Evolutionary conservation across 345 rosid species (phyloP).

Genomic region (Lepidium aucheri): DNA sequence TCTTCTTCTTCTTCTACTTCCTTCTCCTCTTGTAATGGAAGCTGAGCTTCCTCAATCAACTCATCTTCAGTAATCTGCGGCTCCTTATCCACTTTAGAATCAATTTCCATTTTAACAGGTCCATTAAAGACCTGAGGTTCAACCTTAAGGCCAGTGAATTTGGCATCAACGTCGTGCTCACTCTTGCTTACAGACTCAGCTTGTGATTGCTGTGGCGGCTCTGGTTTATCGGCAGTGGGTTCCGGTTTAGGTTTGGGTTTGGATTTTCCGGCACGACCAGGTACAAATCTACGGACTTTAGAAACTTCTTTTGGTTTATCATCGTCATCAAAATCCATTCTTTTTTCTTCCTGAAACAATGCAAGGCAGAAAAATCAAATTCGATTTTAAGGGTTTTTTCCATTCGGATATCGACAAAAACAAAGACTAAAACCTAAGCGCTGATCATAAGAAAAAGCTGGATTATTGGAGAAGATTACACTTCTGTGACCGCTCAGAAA

Average conservation of each 20-base stretch:
- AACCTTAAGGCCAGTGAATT: conserved; percentile 15
- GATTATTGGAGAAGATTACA: neutral
- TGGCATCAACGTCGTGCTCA: conserved; percentile 32
- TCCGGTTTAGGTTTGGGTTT: conserved; percentile 34
- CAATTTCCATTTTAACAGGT: conserved; percentile 48
- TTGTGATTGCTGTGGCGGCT: neutral
- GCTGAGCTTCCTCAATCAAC: conserved; percentile 29
- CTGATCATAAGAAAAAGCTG: neutral
- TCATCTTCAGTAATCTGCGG: conserved; percentile 24
- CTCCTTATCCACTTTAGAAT: conserved; percentile 25
- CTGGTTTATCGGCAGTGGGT: conserved; percentile 10
- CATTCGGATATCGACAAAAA: neutral
- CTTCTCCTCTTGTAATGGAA: conserved; percentile 25
- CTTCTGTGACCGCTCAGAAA: neutral
- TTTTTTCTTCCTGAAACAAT: conserved; percentile 1
- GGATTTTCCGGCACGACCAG: conserved; percentile 32
- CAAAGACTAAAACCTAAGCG: neutral
- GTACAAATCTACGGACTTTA: conserved; percentile 52
- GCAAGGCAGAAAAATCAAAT: neutral
- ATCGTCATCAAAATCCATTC: conserved; percentile 68
- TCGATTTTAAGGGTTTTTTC: neutral
- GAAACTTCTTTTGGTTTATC: conserved; percentile 34
- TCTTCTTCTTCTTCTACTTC: conserved; percentile 44
- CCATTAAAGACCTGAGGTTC: conserved; percentile 31
- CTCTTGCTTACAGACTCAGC: conserved; percentile 17